Conservation (phyloP, 306 rosid genomes). For the Cicer pinnatifidum region DNA sequence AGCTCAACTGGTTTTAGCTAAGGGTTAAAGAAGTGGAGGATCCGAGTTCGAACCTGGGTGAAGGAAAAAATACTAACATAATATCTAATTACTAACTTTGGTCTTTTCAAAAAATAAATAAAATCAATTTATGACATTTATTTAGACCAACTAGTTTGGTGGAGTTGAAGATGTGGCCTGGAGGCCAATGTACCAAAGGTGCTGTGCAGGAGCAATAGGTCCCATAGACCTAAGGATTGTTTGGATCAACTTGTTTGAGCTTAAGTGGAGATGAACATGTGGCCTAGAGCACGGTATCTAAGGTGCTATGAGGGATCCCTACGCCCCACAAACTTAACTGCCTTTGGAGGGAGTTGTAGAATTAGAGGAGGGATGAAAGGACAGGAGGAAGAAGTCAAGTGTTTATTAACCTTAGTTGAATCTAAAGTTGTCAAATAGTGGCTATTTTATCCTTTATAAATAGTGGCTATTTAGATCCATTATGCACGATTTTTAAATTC, state of each 20-base stretch:
- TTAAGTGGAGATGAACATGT: background rate
- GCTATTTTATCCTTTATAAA: background rate
- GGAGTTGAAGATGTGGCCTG: conserved; percentile 3
- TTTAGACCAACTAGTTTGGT: conserved; percentile 7
- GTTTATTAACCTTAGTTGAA: conserved; percentile 1
- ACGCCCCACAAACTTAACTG: background rate
- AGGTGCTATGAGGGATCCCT: background rate
- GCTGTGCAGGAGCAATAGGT: conserved; percentile 28
- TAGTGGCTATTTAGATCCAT: background rate
- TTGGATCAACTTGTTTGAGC: too few species aligned
- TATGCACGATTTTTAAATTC: conserved; percentile 6
- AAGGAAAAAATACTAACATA: too few species aligned
- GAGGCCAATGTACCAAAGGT: background rate
- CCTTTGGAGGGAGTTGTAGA: conserved; percentile 13
- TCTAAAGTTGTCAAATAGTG: background rate
- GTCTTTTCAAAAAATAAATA: too few species aligned
- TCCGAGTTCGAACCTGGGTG: too few species aligned
- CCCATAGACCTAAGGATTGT: background rate
- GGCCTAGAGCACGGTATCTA: background rate
- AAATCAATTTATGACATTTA: background rate
- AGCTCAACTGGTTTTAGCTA: too few species aligned
- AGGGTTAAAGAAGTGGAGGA: too few species aligned
- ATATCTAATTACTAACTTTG: too few species aligned
- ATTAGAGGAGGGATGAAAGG: conserved; percentile 25
- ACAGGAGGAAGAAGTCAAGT: conserved; percentile 6